These are phyloP conservation scores for Calonectria multiphialidica DNA, from an alignment of 2,329 filamentous ascomycete genomes.

Conservation along the genomic window DNA sequence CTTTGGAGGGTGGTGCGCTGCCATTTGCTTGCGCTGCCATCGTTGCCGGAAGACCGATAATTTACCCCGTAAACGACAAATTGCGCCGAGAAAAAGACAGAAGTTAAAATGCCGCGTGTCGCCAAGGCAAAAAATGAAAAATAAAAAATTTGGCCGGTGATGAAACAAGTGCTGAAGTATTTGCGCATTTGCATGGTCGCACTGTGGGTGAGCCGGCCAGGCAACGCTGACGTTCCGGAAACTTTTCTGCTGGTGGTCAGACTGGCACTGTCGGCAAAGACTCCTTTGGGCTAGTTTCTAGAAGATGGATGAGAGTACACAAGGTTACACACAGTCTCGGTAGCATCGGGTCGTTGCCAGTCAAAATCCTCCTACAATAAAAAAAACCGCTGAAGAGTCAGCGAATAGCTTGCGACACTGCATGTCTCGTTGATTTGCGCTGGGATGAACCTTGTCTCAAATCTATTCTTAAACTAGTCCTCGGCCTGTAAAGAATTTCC, in stretches of 20 bases:
- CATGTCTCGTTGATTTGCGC: too few species aligned
- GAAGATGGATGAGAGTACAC: background rate
- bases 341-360: too few species aligned
- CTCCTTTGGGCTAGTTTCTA: too few species aligned
- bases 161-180: background rate
- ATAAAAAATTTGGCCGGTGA: background rate
- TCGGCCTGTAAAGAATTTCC: too few species aligned
- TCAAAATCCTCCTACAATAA: too few species aligned
- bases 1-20: background rate
- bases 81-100: background rate
- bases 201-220: background rate
- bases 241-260: background rate
- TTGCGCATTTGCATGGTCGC: background rate
- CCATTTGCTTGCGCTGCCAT: background rate
- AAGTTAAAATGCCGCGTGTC: too few species aligned
- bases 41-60: too few species aligned
- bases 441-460: too few species aligned
- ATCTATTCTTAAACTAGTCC: too few species aligned
- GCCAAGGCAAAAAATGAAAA: background rate
- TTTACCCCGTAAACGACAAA: background rate
- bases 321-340: too few species aligned
- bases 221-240: background rate
- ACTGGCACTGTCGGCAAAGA: background rate
- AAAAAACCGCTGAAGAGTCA: too few species aligned
- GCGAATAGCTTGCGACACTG: too few species aligned